phyloP scores from a whole-genome alignment of 345 rosid genomes.

The Pistacia atlantica region DNA sequence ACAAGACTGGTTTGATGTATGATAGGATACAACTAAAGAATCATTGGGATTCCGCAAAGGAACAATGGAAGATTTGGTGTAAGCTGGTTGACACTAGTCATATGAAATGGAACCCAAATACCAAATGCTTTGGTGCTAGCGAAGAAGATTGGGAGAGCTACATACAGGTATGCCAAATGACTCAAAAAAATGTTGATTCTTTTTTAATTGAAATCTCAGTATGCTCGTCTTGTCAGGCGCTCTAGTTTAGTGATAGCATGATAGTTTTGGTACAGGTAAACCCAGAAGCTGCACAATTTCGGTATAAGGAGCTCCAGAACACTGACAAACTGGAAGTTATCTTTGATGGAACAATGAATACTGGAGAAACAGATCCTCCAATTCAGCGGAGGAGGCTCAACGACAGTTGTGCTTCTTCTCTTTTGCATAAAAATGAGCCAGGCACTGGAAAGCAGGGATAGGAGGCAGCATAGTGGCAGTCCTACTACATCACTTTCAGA shows the following conservation, averaged over 20 bases:
- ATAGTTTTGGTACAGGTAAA: constrained; percentile 32
- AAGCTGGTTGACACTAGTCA: constrained; percentile 30
- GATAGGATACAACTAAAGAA: constrained; percentile 41
- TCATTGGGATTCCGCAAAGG: constrained; percentile 47
- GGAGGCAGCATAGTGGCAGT: constrained; percentile 10
- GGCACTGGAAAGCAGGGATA: constrained; percentile 18
- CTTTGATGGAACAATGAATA: constrained; percentile 32
- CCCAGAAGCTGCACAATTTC: constrained; percentile 38
- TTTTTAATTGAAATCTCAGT: constrained; percentile 4
- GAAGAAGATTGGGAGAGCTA: constrained; percentile 45
- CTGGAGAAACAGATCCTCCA: constrained; percentile 32
- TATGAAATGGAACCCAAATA: constrained; percentile 55
- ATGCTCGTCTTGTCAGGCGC: not conserved
- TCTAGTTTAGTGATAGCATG: not conserved
- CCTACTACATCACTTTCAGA: constrained; percentile 26
- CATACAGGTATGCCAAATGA: constrained; percentile 23
- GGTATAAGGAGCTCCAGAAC: constrained; percentile 31
- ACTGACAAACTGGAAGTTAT: constrained; percentile 43
- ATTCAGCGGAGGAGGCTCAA: constrained; percentile 27
- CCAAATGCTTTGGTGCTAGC: constrained; percentile 36
- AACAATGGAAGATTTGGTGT: constrained; percentile 56
- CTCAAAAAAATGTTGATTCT: not conserved
- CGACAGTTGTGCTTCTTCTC: constrained; percentile 25
- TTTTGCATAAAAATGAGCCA: constrained; percentile 35
- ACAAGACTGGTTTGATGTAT: constrained; percentile 32